These are phyloP conservation scores for Prunus mume DNA, from an alignment of 306 rosid species.

Conservation along the genomic window DNA sequence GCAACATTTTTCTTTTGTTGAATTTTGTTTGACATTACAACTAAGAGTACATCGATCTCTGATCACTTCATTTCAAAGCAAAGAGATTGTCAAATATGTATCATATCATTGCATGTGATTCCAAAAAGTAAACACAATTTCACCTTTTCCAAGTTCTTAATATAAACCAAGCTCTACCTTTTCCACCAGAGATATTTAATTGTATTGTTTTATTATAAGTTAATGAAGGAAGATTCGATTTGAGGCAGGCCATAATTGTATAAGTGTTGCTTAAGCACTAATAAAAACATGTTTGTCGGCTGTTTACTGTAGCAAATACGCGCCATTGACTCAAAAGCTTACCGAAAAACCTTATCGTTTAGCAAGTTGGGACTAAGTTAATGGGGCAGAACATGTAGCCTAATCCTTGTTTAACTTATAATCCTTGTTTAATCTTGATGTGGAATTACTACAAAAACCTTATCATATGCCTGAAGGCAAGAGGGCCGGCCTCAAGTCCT, in stretches of 20 bases:
- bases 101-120: not conserved
- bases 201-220: not conserved
- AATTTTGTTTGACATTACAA: not conserved
- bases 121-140: not conserved
- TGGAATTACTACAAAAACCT: not conserved
- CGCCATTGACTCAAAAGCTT: not conserved
- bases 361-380: not conserved
- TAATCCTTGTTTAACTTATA: slow-evolving; percentile 10
- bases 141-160: not conserved
- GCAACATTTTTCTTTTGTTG: not conserved
- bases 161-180: not conserved
- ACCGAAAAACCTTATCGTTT: not conserved
- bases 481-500: slow-evolving; percentile 7
- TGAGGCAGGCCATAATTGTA: not conserved
- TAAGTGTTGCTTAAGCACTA: slow-evolving; percentile 3
- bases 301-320: slow-evolving; percentile 6
- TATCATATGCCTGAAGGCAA: slow-evolving; percentile 2
- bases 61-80: not conserved
- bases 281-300: slow-evolving; percentile 16
- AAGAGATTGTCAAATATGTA: not conserved
- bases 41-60: not conserved
- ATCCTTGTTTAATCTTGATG: slow-evolving; percentile 3
- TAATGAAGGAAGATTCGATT: not conserved
- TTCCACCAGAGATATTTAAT: not conserved
- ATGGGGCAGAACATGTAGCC: not conserved